Percentiles rank a stretch among this genome's conserved stretches.
These are phyloP conservation scores for Mucor mucedo DNA, from an alignment of 371 early-diverging fungal genomes.

Conservation along the genomic window DNA sequence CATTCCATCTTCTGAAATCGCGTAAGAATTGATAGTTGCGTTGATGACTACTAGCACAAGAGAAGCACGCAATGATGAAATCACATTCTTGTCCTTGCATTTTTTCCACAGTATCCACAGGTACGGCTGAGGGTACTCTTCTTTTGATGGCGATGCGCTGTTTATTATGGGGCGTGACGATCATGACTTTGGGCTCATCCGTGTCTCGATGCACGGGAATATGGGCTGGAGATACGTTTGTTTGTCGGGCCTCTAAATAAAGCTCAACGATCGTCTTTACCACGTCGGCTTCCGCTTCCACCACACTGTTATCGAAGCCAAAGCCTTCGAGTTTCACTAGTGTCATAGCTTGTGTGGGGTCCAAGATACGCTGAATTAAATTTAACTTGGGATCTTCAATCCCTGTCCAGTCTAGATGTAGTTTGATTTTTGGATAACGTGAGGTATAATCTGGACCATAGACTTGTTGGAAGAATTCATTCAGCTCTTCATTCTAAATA, in stretches of 20 bases:
- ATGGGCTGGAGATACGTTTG: conserved; percentile 21
- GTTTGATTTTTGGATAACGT: conserved; percentile 30
- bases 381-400: neutral
- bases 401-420: conserved; percentile 26
- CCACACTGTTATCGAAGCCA: conserved; percentile 6
- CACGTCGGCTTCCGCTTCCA: conserved; percentile 45
- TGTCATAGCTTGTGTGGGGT: conserved; percentile 46
- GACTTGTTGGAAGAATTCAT: conserved; percentile 55
- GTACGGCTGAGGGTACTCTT: conserved; percentile 20
- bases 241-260: conserved; percentile 33
- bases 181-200: conserved; percentile 19
- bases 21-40: conserved; percentile 41
- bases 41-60: conserved; percentile 28
- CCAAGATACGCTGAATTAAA: conserved; percentile 29
- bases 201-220: conserved; percentile 2
- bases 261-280: conserved; percentile 42
- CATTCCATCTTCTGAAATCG: conserved; percentile 63
- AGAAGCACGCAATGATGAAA: conserved; percentile 61
- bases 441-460: conserved; percentile 55
- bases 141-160: conserved; percentile 52
- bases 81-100: conserved; percentile 69
- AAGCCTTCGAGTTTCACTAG: conserved; percentile 39
- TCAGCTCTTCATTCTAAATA: conserved; percentile 55
- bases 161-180: conserved; percentile 61
- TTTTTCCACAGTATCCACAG: conserved; percentile 42